Evolutionary conservation across 176 grass and related monocot species (phyloP).

Genomic region (Tuctoria greenei): DNA sequence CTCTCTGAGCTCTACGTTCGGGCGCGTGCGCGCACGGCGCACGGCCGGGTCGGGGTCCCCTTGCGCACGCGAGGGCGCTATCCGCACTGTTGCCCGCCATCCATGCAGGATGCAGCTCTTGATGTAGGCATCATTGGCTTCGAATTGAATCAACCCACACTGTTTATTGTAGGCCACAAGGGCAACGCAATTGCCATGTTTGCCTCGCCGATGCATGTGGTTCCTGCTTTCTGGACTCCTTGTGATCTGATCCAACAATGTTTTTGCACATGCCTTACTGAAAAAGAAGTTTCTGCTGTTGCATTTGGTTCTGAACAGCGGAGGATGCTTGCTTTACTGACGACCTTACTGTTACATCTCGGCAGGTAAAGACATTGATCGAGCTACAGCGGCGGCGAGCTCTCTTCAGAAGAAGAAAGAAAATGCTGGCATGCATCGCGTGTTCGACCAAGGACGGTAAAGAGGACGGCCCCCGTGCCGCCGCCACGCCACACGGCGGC

Average conservation of each 20-base stretch:
- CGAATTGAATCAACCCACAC: constrained; percentile 3
- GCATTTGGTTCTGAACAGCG: neutral
- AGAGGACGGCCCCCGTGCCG: constrained; percentile 57
- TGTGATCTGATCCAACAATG: too few relatives aligned
- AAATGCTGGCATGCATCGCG: constrained; percentile 90
- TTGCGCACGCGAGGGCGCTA: constrained; percentile 28
- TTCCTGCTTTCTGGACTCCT: neutral
- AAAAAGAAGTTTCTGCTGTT: neutral
- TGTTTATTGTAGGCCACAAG: neutral
- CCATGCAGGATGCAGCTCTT: neutral
- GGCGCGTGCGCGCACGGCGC: constrained; percentile 30
- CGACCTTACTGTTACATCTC: neutral
- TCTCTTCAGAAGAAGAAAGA: neutral
- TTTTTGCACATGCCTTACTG: neutral
- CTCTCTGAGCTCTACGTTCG: constrained; percentile 15
- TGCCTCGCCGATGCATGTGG: neutral
- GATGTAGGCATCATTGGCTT: neutral
- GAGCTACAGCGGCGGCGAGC: neutral
- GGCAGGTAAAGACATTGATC: neutral
- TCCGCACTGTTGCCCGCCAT: neutral
- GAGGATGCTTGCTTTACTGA: neutral
- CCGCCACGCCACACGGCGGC: constrained; percentile 42
- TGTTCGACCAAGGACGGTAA: constrained; percentile 73
- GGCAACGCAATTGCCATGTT: neutral
- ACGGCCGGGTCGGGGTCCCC: neutral